Percentiles rank a stretch among this genome's conserved stretches.
phyloP scores from a whole-genome alignment of 139 green algal species.

The Coelastrella sp. region DNA sequence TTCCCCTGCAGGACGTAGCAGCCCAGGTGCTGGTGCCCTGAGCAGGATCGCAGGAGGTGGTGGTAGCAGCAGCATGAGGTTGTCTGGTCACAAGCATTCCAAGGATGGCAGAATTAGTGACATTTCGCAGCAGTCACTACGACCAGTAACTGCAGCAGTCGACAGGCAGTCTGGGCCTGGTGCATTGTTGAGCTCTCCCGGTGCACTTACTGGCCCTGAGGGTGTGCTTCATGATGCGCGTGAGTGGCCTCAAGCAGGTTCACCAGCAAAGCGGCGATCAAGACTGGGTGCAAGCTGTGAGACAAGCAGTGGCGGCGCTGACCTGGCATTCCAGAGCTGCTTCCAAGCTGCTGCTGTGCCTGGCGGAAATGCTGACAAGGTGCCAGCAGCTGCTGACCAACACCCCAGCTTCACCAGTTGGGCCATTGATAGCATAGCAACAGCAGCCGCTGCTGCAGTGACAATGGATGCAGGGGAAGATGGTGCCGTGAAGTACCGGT shows the following conservation, averaged over 20 bases:
- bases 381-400: background rate
- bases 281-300: too few relatives aligned
- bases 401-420: conserved; percentile 29
- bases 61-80: background rate
- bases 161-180: background rate
- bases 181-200: too few relatives aligned
- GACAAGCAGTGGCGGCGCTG: too few relatives aligned
- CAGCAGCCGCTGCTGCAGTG: conserved; percentile 3
- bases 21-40: background rate
- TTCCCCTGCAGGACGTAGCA: background rate
- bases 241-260: background rate
- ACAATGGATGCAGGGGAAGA: background rate
- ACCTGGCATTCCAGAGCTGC: too few relatives aligned
- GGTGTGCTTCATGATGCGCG: too few relatives aligned
- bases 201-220: too few relatives aligned
- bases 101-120: background rate
- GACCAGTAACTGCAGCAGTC: background rate
- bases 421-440: background rate
- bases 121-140: too few relatives aligned
- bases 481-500: background rate
- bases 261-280: background rate
- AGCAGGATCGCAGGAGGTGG: background rate
- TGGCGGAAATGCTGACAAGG: too few relatives aligned
- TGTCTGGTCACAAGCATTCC: background rate
- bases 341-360: too few relatives aligned